Evolutionary conservation across 352 stramenopile species (phyloP).

Genomic region (Blastocystis sp.): DNA sequence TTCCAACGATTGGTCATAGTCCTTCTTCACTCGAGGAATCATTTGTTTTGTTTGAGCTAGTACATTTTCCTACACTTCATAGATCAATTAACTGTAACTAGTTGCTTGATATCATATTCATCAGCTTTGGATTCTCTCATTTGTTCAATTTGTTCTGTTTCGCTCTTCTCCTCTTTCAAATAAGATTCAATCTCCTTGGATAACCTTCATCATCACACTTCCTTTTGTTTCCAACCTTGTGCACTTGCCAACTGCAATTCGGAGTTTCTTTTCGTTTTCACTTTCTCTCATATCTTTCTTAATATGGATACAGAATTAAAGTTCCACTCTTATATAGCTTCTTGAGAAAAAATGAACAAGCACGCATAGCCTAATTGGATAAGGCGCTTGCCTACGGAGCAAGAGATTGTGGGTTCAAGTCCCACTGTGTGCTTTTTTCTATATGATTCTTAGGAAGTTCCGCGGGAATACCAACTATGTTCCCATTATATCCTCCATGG

Average conservation of each 20-base stretch:
- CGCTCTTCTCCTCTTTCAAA: background rate
- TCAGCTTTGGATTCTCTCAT: background rate
- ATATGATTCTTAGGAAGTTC: background rate
- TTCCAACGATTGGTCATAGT: background rate
- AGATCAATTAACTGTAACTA: background rate
- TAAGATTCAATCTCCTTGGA: slow-evolving; percentile 8
- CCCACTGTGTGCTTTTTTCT: slow-evolving; percentile 48
- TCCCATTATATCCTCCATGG: background rate
- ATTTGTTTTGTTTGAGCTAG: background rate
- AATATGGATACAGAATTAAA: too few relatives aligned
- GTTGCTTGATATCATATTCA: slow-evolving; percentile 40
- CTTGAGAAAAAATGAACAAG: background rate
- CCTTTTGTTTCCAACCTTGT: background rate
- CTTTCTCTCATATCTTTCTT: background rate
- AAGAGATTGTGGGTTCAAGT: slow-evolving; percentile 60
- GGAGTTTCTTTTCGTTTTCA: slow-evolving; percentile 31
- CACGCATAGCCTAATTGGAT: slow-evolving; percentile 60
- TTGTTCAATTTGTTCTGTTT: background rate
- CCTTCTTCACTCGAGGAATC: slow-evolving; percentile 1
- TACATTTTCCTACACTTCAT: background rate
- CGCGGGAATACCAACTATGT: too few relatives aligned
- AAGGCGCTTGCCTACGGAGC: slow-evolving; percentile 56
- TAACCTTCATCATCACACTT: background rate
- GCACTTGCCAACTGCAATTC: background rate
- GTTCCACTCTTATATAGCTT: background rate